Base-by-base conservation (phyloP, 2,329 filamentous ascomycete genomes). In the Epichloe scottii region DNA sequence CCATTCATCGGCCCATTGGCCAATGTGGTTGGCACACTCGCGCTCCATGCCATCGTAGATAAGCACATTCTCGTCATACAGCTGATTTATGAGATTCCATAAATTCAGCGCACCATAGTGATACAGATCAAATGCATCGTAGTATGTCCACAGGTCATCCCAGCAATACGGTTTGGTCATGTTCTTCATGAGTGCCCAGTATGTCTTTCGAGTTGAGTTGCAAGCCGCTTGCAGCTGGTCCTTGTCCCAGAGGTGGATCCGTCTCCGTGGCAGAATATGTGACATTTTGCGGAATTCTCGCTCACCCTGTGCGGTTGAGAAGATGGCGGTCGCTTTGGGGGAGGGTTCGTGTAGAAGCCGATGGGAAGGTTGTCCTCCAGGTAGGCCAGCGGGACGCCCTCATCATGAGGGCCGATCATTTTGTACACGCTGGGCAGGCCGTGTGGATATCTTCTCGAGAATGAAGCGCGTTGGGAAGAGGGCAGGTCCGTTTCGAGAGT, bases 111-210 rank as follows among this genome's bases (percentile, higher is more conserved):
- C 70, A 7, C 75, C 75, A 12, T 68, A 63, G 37, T 65, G 46
- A 58, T 73, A 78, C 30, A 78, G 61, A 47, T 78, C 75, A 10
- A 60, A 52, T 1, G 68, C 65, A 54, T 78, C 75, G 46, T 73
- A 78, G 55, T 72, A 77, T 2, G 60, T 56, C 62, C 71, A 76
- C 21, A 78, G 59, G 26, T 73, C 68, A 37, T 66, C 64, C 60
- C 67, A 72, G 54, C 51, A 61, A 30, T 59, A 15, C 2, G 62
- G 65, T 19, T 58, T 43, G 19, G 49, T 54, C 60, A 72, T 66
- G 1, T 37, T 35, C 52, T 60, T 65, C 61, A 74, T 65, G 11
- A 58, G 49, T 1, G 62, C 48, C 66, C 66, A 70, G 46, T 66
- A 60, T 39, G 60, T 52, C 46, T 63, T 59, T 40, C 70, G 69